Base-by-base conservation (phyloP, 495 filamentous ascomycete species). In the Rhypophila decipiens region DNA sequence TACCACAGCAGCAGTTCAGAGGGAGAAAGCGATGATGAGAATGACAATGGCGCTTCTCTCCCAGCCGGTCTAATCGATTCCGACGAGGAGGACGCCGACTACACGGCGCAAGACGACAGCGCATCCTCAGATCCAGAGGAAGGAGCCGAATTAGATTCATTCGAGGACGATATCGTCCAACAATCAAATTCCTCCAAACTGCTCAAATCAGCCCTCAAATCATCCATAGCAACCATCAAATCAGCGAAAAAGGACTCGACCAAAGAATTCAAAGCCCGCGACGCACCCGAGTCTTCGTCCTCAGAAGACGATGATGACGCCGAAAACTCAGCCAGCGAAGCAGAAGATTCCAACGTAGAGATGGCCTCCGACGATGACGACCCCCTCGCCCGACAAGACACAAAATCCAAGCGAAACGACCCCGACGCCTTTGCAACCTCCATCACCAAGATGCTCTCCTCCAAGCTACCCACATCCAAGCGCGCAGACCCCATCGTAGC, bases 401-500 rank as follows among this genome's bases (percentile, higher is more conserved):
- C 70, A 18, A 75, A 70, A 64, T 72, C 71, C 5, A 93, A 95
- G 63, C 87, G 89, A 51, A 91, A 96, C 63, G 90, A 98, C 67
- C 89, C 93, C 11, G 69, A 75, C 46, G 88, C 86, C 39, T 96
- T 98, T 69, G 86, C 90, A 7, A 90, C 81, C 19, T 91, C 89
- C 33, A 93, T 98, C 59, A 81, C 83, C 54, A 89, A 89, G 59
- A 97, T 98, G 68, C 76, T 98, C 18, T 74, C 77, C 24, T 86
- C 86, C 45, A 97, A 97, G 68, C 74, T 97, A 2, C 82, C 90
- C 0, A 82, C 77, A 7, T 76, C 83, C 12, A 84, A 86, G 49
- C 86, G 90, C 17, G 73, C 78, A 35, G 94, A 98, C 57, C 94
- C 93, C 0, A 86, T 97, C 21, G 77, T 98, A 10, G 85, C 90